Conservation (phyloP, 73 alveolate species). For the Paramecium sonneborni region DNA sequence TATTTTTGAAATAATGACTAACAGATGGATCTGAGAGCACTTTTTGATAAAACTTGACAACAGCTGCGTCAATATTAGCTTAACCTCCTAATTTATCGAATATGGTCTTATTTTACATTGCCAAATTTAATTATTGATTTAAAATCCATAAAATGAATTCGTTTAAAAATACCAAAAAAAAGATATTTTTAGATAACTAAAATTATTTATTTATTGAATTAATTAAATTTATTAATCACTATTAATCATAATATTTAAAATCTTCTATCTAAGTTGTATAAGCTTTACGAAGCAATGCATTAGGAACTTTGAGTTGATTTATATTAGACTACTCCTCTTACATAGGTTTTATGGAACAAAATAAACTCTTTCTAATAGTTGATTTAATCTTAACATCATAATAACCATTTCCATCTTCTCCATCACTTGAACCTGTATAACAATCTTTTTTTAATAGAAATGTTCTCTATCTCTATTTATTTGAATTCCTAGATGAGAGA, state of each 20-base stretch:
- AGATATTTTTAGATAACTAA: slow-evolving; percentile 23
- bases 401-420: neutral
- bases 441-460: neutral
- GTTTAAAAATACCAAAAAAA: neutral
- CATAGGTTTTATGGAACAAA: neutral
- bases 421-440: slow-evolving; percentile 22
- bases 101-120: slow-evolving; percentile 60
- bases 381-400: neutral
- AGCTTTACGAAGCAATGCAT: neutral
- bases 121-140: slow-evolving; percentile 8
- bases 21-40: slow-evolving; percentile 74
- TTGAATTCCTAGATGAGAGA: neutral
- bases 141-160: neutral
- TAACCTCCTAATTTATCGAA: slow-evolving; percentile 81
- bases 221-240: neutral
- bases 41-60: slow-evolving; percentile 69
- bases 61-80: slow-evolving; percentile 72
- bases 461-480: slow-evolving; percentile 1
- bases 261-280: slow-evolving; percentile 19
- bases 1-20: slow-evolving; percentile 73
- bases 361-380: neutral
- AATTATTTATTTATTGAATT: neutral
- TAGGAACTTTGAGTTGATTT: neutral
- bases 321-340: neutral
- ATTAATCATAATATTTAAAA: neutral